Evolutionary conservation across 1,284 basidiomycete species (phyloP).

Genomic region (Rhodotorula sp.): DNA sequence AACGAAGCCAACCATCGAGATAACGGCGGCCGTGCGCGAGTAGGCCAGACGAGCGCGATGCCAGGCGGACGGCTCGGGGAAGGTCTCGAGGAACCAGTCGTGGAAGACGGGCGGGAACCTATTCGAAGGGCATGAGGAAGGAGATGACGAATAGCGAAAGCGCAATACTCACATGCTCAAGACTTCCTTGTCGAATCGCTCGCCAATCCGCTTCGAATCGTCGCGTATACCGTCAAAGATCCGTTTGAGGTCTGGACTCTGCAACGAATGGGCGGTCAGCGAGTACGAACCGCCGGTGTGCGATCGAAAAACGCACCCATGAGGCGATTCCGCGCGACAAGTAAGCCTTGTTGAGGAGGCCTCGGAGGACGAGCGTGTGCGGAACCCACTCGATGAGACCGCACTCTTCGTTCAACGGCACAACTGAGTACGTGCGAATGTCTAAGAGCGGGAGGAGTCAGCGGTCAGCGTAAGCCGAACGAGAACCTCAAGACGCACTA

Average conservation of each 20-base stretch:
- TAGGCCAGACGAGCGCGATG: conserved; percentile 82
- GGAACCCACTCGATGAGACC: conserved; percentile 99
- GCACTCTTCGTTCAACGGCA: conserved; percentile 94
- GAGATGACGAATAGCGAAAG: not conserved
- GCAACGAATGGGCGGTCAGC: conserved; percentile 15
- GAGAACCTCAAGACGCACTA: conserved; percentile 59
- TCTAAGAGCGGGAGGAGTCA: conserved; percentile 56
- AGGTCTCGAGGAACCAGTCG: conserved; percentile 95
- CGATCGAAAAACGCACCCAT: conserved; percentile 39
- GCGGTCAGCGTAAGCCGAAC: not conserved
- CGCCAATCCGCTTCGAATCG: conserved; percentile 56
- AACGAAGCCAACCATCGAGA: conserved; percentile 99
- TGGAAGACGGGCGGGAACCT: conserved; percentile 86
- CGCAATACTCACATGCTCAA: conserved; percentile 58
- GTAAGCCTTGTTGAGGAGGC: conserved; percentile 75
- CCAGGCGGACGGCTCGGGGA: conserved; percentile 96
- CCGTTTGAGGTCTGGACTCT: conserved; percentile 58
- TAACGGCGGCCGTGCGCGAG: conserved; percentile 87
- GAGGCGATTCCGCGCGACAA: conserved; percentile 58
- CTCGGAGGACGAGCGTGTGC: conserved; percentile 82
- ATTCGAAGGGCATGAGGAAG: not conserved
- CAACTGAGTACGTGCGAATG: conserved; percentile 92
- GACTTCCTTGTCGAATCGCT: conserved; percentile 63
- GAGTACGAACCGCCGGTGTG: too few relatives aligned
- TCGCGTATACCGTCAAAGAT: conserved; percentile 62